Evolutionary conservation across 352 stramenopile species (phyloP).

Genomic region (Globisporangium orthogonon): DNA sequence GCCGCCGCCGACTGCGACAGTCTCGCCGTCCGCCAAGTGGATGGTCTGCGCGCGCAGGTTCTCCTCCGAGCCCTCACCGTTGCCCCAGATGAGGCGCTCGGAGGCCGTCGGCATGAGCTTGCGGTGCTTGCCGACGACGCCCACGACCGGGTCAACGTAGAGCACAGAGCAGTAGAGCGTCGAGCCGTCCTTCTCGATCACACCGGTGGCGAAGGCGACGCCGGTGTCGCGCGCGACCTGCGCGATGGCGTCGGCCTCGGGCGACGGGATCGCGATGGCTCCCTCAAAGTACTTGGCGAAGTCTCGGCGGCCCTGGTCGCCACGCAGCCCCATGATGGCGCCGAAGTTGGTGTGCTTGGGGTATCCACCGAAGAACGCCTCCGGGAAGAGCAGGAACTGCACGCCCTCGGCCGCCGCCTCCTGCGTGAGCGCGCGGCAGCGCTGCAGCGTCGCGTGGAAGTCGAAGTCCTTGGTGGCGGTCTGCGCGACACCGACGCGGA

Average conservation of each 20-base stretch:
- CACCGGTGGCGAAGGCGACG: constrained; percentile 12
- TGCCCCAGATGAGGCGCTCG: constrained; percentile 21
- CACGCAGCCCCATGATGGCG: constrained; percentile 11
- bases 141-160: constrained; percentile 17
- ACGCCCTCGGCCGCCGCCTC: constrained; percentile 11
- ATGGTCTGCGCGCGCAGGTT: constrained; percentile 17
- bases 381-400: constrained; percentile 19
- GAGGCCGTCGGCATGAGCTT: constrained; percentile 24
- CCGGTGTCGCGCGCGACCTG: constrained; percentile 6
- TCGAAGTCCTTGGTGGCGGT: constrained; percentile 18
- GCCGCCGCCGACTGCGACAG: constrained; percentile 13
- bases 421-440: constrained; percentile 12
- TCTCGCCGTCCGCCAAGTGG: constrained; percentile 2
- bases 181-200: constrained; percentile 17
- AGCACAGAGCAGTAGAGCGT: constrained; percentile 20
- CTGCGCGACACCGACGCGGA: constrained; percentile 18
- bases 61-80: constrained; percentile 16
- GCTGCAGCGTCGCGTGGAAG: constrained; percentile 15
- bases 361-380: constrained; percentile 23
- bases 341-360: constrained; percentile 22
- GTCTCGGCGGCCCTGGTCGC: constrained; percentile 14
- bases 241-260: constrained; percentile 16
- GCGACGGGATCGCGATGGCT: constrained; percentile 16
- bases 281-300: constrained; percentile 16
- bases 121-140: constrained; percentile 19